Evolutionary conservation across 1,284 basidiomycete genomes (phyloP).

Genomic region (Nidula niveotomentosa): DNA sequence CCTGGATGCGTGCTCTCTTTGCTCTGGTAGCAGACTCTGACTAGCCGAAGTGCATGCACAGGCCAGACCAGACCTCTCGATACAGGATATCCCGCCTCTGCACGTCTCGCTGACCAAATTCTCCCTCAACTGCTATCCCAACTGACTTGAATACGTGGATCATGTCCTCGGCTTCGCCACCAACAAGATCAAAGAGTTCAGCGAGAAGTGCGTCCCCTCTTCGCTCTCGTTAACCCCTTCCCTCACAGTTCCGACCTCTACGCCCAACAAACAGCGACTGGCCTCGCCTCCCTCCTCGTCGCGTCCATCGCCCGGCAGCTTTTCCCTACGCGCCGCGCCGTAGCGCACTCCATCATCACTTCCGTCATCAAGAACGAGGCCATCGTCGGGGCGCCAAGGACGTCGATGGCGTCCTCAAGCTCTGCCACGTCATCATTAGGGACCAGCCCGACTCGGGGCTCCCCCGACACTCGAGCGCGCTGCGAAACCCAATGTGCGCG

Average conservation of each 20-base stretch:
- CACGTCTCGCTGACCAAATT: slow-evolving; percentile 92
- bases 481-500: slow-evolving; percentile 41
- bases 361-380: slow-evolving; percentile 95
- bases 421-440: slow-evolving; percentile 88
- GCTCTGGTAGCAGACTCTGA: slow-evolving; percentile 1
- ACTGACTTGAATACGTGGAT: slow-evolving; percentile 92
- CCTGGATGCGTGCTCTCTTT: slow-evolving; percentile 63
- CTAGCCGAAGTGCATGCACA: slow-evolving; percentile 24
- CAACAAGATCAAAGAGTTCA: slow-evolving; percentile 82
- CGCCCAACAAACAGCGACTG: slow-evolving; percentile 80
- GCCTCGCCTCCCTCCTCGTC: slow-evolving; percentile 86
- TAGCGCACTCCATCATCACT: slow-evolving; percentile 89
- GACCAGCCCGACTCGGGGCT: slow-evolving; percentile 78
- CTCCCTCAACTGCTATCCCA: slow-evolving; percentile 93
- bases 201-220: slow-evolving; percentile 58
- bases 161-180: slow-evolving; percentile 89
- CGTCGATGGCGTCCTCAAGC: slow-evolving; percentile 86
- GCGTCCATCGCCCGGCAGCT: slow-evolving; percentile 88
- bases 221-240: not conserved
- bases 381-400: slow-evolving; percentile 86
- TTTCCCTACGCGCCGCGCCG: slow-evolving; percentile 84
- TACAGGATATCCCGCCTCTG: slow-evolving; percentile 94
- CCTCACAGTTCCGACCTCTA: slow-evolving; percentile 78
- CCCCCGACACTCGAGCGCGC: slow-evolving; percentile 20
- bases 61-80: slow-evolving; percentile 93